Conservation (phyloP, 169 alveolate genomes). For the Miamiensis avidus region DNA sequence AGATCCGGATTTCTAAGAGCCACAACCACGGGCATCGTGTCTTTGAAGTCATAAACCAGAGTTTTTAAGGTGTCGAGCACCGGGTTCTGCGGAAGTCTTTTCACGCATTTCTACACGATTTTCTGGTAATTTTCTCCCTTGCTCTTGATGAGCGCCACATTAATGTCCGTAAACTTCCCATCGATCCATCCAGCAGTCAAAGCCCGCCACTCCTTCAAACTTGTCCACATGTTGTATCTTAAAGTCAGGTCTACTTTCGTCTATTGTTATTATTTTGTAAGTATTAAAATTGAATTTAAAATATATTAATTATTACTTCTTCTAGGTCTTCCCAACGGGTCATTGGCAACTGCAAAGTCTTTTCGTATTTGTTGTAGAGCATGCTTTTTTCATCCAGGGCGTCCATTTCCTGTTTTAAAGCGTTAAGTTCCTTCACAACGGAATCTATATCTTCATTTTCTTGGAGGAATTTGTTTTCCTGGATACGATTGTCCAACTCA, state of each 20-base stretch:
- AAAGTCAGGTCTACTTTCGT: slow-evolving; percentile 47
- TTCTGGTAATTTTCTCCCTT: slow-evolving; percentile 73
- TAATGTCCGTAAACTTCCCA: slow-evolving; percentile 61
- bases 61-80: slow-evolving; percentile 58
- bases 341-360: slow-evolving; percentile 55
- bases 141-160: slow-evolving; percentile 69
- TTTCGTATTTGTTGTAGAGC: slow-evolving; percentile 60
- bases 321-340: slow-evolving; percentile 55
- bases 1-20: slow-evolving; percentile 78
- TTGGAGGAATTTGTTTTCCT: slow-evolving; percentile 58
- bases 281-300: slow-evolving; percentile 21
- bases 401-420: slow-evolving; percentile 47
- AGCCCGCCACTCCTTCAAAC: slow-evolving; percentile 75
- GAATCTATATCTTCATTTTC: slow-evolving; percentile 47
- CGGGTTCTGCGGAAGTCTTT: slow-evolving; percentile 54
- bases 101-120: slow-evolving; percentile 50
- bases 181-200: slow-evolving; percentile 67
- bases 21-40: slow-evolving; percentile 80
- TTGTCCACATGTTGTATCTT: slow-evolving; percentile 76
- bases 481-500: slow-evolving; percentile 37
- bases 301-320: slow-evolving; percentile 29
- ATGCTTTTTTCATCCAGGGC: slow-evolving; percentile 52
- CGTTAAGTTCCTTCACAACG: slow-evolving; percentile 58
- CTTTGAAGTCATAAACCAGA: slow-evolving; percentile 65
- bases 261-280: neutral